Evolutionary conservation across 148 eudicot species (phyloP), one percentile per base, ranked within the genome.

Genomic region (Agrostemma githago): DNA sequence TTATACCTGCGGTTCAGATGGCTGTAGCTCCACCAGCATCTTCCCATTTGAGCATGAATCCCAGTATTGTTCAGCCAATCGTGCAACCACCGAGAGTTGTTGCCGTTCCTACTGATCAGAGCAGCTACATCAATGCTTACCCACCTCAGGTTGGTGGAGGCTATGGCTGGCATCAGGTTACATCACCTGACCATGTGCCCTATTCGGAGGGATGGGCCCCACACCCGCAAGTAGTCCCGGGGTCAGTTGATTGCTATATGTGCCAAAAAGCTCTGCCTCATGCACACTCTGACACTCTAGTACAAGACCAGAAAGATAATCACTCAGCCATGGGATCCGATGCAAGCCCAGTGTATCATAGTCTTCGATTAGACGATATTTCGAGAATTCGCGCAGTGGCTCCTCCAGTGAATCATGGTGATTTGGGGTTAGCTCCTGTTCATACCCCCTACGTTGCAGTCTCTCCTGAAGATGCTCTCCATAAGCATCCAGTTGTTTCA

Each of bases 251-350:
- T 73, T 94, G 97, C 82, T 58, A 76, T 57, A 83, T 89, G 96
- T 94, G 96, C 83, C 93, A 91, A 75, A 94, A 89, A 82, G 88
- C 87, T 69, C 84, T 91, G 76, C 97, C 98, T 57, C 98, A 94
- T 83, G 96, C 93, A 59, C 97, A 94, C 84, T 94, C 98, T 7
- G 98, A 94, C 76, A 73, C 88, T 37, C 64, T 90, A 3, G 88
- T 86, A 43, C 92, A 87, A 68, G 90, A 88, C 42, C 87, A 78
- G 73, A 90, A 80, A 78, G 87, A 81, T 64, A 75, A 77, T 76
- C 79, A 86, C 74, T 40, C 81, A 43, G 72, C 74, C 75, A 72
- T 83, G 46, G 26, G 54, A 4, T 60, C 89, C 74, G 96, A 89
- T 74, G 39, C 76, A 43, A 86, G 76, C 72, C 60, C 89, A 16